Base-by-base conservation (phyloP, 306 rosid species). In the Elaeagnus macrophylla region DNA sequence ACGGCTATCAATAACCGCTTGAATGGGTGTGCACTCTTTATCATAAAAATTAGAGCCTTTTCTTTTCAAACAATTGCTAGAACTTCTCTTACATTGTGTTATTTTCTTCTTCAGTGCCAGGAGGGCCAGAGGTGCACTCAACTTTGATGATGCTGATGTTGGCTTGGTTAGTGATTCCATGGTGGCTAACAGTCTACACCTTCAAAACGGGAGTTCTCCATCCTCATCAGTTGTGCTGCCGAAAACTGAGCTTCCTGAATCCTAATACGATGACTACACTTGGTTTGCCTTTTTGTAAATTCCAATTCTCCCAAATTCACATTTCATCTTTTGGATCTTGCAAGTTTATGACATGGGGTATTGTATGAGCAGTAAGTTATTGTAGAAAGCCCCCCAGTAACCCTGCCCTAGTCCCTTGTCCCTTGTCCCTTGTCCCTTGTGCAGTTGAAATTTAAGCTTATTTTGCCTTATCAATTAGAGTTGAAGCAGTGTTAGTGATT, bases 1-100 rank as follows among this genome's bases (percentile, higher is more conserved):
- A 82, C 94, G 8, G 99, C 96, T 70, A 93, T 93, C 78, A 93
- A 93, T 64, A 84, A 93, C 76, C 96, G 95, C 20, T 68, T 93
- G 67, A 93, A 93, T 37, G 68, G 95, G 89, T 85, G 82, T 71
- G 8, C 7, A 32, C 19, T 61, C 45, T 69, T 49, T 59, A 52
- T 8, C 11, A 46, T 57, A 19, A 13, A 13, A 47, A 49, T 51
- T 1, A 6, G 43, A 17, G 40, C 5, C 42, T 37, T n/a, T 17
- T 37, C 7, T n/a, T 6, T 53, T 44, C 14, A 8, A 6, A 9
- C n/a, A 16, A n/a, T 42, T 39, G 12, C 65, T 20, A 59, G 42
- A 36, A 16, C 32, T 54, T 51, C 59, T 41, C 66, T 70, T 70
- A 60, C 62, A 25, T 48, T 37, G 20, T 12, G 15, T 37, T 15